Conservation (phyloP, 495 filamentous ascomycete genomes). For the Penicillium bialowiezense region DNA sequence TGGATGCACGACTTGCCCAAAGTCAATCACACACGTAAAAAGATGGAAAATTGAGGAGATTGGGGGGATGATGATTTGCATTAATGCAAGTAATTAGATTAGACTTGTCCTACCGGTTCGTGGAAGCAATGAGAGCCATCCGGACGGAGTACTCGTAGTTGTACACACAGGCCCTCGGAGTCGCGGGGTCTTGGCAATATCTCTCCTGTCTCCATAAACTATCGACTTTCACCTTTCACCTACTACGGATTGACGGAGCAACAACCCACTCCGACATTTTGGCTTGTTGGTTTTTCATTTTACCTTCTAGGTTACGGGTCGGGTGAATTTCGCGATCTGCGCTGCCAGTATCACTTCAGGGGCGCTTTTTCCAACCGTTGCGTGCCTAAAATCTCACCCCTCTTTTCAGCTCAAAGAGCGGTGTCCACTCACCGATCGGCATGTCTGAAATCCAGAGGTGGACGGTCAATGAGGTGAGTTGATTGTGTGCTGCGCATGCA, state of each 20-base stretch:
- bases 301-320: not conserved
- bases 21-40: not conserved
- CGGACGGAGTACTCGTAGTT: no score
- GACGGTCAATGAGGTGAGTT: slow-evolving; percentile 42
- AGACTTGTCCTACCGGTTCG: slow-evolving; percentile 8
- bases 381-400: slow-evolving; percentile 2
- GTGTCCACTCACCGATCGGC: slow-evolving; percentile 20
- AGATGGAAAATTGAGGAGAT: no score
- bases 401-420: slow-evolving; percentile 16
- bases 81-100: slow-evolving; percentile 6
- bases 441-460: slow-evolving; percentile 40
- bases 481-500: slow-evolving; percentile 10
- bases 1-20: not conserved
- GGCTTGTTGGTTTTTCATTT: not conserved
- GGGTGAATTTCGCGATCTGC: slow-evolving; percentile 7
- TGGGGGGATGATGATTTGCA: slow-evolving; percentile 2
- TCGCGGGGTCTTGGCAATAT: slow-evolving; percentile 14
- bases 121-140: no score
- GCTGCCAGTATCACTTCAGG: slow-evolving; percentile 13
- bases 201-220: not conserved
- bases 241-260: not conserved
- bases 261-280: not conserved
- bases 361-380: slow-evolving; percentile 2
- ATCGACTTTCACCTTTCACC: not conserved
- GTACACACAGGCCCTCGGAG: not conserved